Evolutionary conservation across 2,329 filamentous ascomycete genomes (phyloP).

Genomic region (Microdochium paspali): DNA sequence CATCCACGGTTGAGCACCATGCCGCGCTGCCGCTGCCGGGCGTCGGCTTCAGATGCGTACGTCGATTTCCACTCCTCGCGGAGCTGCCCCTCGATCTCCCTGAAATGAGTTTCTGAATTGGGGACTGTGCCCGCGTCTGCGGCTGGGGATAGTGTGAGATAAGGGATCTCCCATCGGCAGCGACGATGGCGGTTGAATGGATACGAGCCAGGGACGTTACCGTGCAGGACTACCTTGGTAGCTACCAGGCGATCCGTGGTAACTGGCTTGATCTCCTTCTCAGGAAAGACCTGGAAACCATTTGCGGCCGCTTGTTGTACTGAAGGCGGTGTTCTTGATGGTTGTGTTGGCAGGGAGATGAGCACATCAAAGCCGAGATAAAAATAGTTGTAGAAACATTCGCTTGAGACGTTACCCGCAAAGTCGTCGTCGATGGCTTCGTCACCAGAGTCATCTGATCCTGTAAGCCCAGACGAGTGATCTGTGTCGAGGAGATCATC

Average conservation of each 20-base stretch:
- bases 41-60: slow-evolving; percentile 46
- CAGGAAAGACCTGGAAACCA: slow-evolving; percentile 14
- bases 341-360: slow-evolving; percentile 64
- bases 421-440: slow-evolving; percentile 48
- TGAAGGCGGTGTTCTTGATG: slow-evolving; percentile 55
- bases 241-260: slow-evolving; percentile 63
- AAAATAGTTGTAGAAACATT: slow-evolving; percentile 97
- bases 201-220: slow-evolving; percentile 91
- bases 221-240: slow-evolving; percentile 87
- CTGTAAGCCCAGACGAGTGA: slow-evolving; percentile 63
- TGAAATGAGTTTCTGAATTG: slow-evolving; percentile 70
- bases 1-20: slow-evolving; percentile 90
- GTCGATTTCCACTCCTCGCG: slow-evolving; percentile 60
- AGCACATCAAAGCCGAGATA: slow-evolving; percentile 89
- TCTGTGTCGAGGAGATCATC: slow-evolving; percentile 63
- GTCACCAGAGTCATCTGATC: slow-evolving; percentile 60
- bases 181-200: slow-evolving; percentile 92
- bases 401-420: slow-evolving; percentile 47
- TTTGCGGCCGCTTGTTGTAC: slow-evolving; percentile 14
- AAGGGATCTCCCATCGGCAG: slow-evolving; percentile 73
- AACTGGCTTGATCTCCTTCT: slow-evolving; percentile 26
- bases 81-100: slow-evolving; percentile 60
- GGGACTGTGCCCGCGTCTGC: slow-evolving; percentile 31
- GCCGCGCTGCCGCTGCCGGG: slow-evolving; percentile 46
- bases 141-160: slow-evolving; percentile 33